Percentiles rank a stretch among this genome's conserved stretches.
Conservation (phyloP, 805 yeast species). For the Yarrowia porcina region DNA sequence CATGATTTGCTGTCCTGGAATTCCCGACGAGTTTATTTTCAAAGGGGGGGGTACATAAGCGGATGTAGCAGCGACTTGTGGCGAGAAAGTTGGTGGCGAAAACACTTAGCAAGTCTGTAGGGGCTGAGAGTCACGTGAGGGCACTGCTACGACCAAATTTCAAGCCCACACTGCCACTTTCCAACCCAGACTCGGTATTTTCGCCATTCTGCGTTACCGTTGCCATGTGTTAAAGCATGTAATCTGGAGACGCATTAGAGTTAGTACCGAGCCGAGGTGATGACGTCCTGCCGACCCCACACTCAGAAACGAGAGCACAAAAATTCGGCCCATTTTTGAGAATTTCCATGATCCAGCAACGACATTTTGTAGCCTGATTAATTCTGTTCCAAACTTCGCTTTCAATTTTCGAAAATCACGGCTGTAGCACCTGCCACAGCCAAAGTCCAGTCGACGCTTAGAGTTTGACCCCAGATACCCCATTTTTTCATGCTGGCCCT, state of each 20-base stretch:
- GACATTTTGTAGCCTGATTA: too few relatives aligned
- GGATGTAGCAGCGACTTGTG: background rate
- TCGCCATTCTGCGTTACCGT: background rate
- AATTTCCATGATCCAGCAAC: too few relatives aligned
- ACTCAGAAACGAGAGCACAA: background rate
- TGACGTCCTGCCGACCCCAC: slow-evolving; percentile 21
- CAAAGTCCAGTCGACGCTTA: background rate
- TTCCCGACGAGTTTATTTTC: slow-evolving; percentile 3
- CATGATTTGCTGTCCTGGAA: slow-evolving; percentile 6
- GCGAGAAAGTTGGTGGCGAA: background rate
- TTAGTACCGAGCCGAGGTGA: slow-evolving; percentile 23
- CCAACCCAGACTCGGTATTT: too few relatives aligned
- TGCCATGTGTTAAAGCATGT: slow-evolving; percentile 19
- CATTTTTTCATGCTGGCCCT: slow-evolving; percentile 15
- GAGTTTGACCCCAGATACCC: slow-evolving; percentile 11
- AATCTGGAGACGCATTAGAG: background rate
- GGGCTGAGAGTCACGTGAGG: too few relatives aligned
- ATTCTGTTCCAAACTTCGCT: too few relatives aligned
- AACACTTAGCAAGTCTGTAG: too few relatives aligned
- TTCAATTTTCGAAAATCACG: background rate
- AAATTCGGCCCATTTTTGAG: background rate
- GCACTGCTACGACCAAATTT: too few relatives aligned
- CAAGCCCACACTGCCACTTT: too few relatives aligned
- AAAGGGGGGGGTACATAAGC: background rate
- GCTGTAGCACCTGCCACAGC: too few relatives aligned